These are phyloP conservation scores for Candida glucosophila DNA, from an alignment of 1,139 yeast genomes.

Conservation along the genomic window DNA sequence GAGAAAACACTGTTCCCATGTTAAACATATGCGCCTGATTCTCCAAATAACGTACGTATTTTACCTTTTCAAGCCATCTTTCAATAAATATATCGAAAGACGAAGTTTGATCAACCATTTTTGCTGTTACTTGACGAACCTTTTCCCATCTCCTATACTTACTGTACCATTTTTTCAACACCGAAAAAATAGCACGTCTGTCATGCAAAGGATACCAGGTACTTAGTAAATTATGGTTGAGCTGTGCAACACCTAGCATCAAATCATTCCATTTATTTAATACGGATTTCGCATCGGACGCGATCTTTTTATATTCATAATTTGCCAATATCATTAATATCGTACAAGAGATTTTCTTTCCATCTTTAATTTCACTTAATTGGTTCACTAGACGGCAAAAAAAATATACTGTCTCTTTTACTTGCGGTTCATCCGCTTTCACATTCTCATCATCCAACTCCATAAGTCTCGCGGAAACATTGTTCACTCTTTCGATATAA, in stretches of 20 bases:
- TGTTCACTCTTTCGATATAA: too few species aligned
- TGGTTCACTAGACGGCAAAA: too few species aligned
- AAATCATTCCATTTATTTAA: slow-evolving; percentile 9
- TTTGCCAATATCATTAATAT: slow-evolving; percentile 22
- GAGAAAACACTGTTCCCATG: too few species aligned
- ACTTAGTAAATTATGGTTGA: slow-evolving; percentile 5
- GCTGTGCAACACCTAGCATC: slow-evolving; percentile 7
- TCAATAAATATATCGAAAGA: slow-evolving; percentile 1
- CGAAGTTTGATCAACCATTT: slow-evolving; percentile 3
- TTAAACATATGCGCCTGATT: too few species aligned
- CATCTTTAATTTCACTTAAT: slow-evolving; percentile 12
- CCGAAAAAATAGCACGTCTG: slow-evolving; percentile 1
- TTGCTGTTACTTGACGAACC: slow-evolving; percentile 8
- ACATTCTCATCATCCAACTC: slow-evolving; percentile 24
- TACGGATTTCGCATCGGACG: slow-evolving; percentile 3
- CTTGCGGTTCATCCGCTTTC: slow-evolving; percentile 10
- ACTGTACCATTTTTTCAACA: slow-evolving; percentile 10
- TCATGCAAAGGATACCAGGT: slow-evolving; percentile 3
- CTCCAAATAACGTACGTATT: too few species aligned
- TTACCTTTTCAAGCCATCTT: slow-evolving; percentile 2
- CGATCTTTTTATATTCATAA: slow-evolving; percentile 7
- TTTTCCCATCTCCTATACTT: slow-evolving; percentile 6
- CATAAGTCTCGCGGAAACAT: slow-evolving; percentile 15
- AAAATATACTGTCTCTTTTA: slow-evolving; percentile 14
- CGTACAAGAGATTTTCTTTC: slow-evolving; percentile 6